Percentiles rank a stretch among this genome's conserved stretches.
These are phyloP conservation scores for Epichloe elymi DNA, from an alignment of 2,329 filamentous ascomycete genomes.

Conservation along the genomic window DNA sequence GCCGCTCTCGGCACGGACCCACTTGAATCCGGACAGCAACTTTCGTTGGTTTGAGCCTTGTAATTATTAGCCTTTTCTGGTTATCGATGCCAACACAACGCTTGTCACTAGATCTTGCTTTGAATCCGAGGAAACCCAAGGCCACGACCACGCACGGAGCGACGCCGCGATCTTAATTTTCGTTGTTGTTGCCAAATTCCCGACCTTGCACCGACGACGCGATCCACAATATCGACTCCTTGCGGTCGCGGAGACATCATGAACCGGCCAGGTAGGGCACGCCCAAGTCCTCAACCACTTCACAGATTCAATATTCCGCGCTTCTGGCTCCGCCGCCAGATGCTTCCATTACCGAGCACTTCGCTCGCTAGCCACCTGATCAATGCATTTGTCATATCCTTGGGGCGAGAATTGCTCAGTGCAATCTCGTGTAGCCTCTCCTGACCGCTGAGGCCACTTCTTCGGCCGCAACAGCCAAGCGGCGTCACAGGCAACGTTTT, in stretches of 20 bases:
- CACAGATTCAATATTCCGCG: constrained; percentile 6
- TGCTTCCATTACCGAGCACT: neutral
- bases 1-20: constrained; percentile 23
- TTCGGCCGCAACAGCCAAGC: neutral
- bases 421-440: neutral
- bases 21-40: constrained; percentile 24
- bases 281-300: constrained; percentile 10
- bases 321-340: neutral
- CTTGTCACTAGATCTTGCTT: neutral
- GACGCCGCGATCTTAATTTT: neutral
- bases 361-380: neutral
- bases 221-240: neutral
- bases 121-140: neutral
- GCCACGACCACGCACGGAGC: neutral
- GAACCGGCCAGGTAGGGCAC: constrained; percentile 47
- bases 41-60: constrained; percentile 13
- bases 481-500: neutral
- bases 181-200: no score
- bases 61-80: constrained; percentile 14
- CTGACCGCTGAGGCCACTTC: neutral
- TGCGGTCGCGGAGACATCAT: constrained; percentile 26
- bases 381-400: neutral
- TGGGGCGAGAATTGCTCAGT: neutral
- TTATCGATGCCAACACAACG: constrained; percentile 3
- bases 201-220: neutral